phyloP scores from a whole-genome alignment of 208 protist genomes.

The Leishmania arabica region DNA sequence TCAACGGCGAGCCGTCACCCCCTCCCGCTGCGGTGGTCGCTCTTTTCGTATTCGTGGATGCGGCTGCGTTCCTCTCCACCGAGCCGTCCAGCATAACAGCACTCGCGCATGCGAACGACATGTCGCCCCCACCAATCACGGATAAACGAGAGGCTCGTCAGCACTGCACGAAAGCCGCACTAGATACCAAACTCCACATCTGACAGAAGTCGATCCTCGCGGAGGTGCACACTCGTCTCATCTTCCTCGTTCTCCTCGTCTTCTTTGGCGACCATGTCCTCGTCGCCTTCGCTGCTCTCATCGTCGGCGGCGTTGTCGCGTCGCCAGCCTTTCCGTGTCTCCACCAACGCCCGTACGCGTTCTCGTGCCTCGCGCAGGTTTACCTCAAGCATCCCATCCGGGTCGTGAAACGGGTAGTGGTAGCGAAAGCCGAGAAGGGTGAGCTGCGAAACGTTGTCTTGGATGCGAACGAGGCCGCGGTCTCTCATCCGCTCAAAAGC shows the following conservation, averaged over 20 bases:
- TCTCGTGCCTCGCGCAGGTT: constrained; percentile 31
- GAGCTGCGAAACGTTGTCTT: constrained; percentile 45
- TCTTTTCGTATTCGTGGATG: not conserved
- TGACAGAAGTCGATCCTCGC: constrained; percentile 36
- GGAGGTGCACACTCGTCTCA: not conserved
- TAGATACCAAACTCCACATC: constrained; percentile 59
- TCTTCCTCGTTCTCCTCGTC: constrained; percentile 26
- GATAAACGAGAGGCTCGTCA: not conserved
- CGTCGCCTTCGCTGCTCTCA: constrained; percentile 11
- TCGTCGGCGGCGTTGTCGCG: not conserved
- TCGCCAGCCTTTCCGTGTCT: not conserved
- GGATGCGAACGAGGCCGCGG: constrained; percentile 47
- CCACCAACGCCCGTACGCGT: constrained; percentile 17
- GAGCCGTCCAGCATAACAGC: not conserved
- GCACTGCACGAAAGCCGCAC: not conserved
- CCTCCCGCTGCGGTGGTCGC: not conserved
- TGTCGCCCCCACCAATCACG: not conserved
- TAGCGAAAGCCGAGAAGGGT: constrained; percentile 81
- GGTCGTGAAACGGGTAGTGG: constrained; percentile 79
- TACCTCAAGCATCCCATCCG: constrained; percentile 61
- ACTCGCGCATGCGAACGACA: not conserved
- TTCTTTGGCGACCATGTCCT: not conserved
- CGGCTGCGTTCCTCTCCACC: not conserved
- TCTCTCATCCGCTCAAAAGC: constrained; percentile 45
- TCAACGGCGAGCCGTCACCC: not conserved